Evolutionary conservation across 2,329 filamentous ascomycete species (phyloP).

Genomic region (Arthrobotrys musiformis): DNA sequence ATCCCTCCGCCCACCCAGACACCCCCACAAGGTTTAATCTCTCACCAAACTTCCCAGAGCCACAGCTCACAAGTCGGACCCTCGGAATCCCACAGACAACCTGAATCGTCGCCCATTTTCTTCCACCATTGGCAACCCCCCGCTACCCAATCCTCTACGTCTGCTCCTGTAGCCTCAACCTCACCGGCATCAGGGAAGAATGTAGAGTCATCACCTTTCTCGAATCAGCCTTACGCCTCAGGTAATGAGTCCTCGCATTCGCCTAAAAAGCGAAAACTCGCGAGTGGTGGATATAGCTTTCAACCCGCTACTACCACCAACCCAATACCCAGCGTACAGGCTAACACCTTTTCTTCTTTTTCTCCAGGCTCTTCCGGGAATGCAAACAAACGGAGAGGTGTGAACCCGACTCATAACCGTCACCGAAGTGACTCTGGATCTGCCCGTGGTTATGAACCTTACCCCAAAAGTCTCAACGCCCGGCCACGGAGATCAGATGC

Average conservation of each 20-base stretch:
- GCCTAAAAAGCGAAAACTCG: slow-evolving; percentile 59
- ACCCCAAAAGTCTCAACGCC: slow-evolving; percentile 51
- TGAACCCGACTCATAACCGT: slow-evolving; percentile 57
- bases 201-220: slow-evolving; percentile 58
- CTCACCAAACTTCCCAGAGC: slow-evolving; percentile 50
- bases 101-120: slow-evolving; percentile 57
- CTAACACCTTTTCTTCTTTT: slow-evolving; percentile 55
- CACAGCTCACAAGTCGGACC: slow-evolving; percentile 36
- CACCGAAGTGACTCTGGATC: slow-evolving; percentile 58
- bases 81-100: slow-evolving; percentile 40
- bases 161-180: slow-evolving; percentile 54
- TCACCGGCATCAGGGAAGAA: slow-evolving; percentile 58
- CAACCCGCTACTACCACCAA: slow-evolving; percentile 52
- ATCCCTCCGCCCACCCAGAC: slow-evolving; percentile 55
- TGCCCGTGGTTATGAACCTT: slow-evolving; percentile 57
- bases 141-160: slow-evolving; percentile 49
- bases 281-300: slow-evolving; percentile 46
- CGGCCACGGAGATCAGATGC: slow-evolving; percentile 57
- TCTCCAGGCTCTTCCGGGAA: slow-evolving; percentile 55
- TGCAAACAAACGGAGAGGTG: slow-evolving; percentile 55
- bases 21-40: slow-evolving; percentile 31
- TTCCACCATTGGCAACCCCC: slow-evolving; percentile 60
- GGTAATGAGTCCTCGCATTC: slow-evolving; percentile 57
- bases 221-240: slow-evolving; percentile 56
- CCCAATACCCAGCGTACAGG: slow-evolving; percentile 15